Evolutionary conservation across 164 flowering plant species (phyloP), one percentile per base, ranked within the genome.

Genomic region (Magnolia kwangsiensis): DNA sequence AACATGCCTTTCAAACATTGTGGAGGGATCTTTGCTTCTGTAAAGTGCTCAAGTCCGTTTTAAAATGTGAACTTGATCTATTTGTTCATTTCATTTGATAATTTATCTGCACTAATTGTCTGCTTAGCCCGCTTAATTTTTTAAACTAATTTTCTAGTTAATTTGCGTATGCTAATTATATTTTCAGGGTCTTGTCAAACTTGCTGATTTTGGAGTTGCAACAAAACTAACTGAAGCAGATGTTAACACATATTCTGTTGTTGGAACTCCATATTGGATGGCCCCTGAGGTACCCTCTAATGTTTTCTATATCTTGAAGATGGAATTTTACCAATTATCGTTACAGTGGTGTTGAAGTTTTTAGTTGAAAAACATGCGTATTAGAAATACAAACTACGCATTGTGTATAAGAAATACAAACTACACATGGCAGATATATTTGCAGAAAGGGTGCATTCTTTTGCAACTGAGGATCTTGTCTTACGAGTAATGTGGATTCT

Each of bases 251-350:
- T 97, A 93, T 87, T 96, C 98, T 64, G 98, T 94, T 82, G 98
- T 94, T 84, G 99, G 99, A 80, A 96, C 99, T 74, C 98, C 99
- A 21, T 96, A 96, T 74, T 96, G 99, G 99, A 96, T 96, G 98
- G 99, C 99, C 78, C 99, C 99, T 74, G 99, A 96, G 99, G 99
- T 96, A 87, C 74, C 74, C 20, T 8, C 45, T 37, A 37, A 37
- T 37, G 45, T 37, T 37, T 37, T 37, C 45, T 37, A 37, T 37
- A 37, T 37, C 7, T 37, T 37, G 45, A 37, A 5, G 45, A 37
- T 37, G 45, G 45, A 37, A 37, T 37, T 37, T 37, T 37, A 37
- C 45, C 45, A 4, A 37, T 37, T 37, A 37, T 5, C 3, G 7
- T 37, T 37, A 37, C 45, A 37, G 45, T 37, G 45, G 45, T 37